Evolutionary conservation across 345 rosid species (phyloP).

Genomic region (Citrus unshiu): DNA sequence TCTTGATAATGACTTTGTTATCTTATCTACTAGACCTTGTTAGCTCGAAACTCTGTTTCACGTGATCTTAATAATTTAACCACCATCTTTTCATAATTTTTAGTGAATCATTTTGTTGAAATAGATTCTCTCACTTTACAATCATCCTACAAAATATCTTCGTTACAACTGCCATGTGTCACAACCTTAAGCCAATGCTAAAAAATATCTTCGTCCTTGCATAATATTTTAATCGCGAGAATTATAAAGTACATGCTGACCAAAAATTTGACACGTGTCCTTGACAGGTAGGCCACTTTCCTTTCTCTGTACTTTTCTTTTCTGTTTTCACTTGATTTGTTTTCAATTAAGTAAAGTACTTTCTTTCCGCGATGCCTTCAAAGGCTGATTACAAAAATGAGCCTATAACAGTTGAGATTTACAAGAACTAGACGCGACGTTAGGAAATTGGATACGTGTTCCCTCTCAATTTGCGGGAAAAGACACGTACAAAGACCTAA

Average conservation of each 20-base stretch:
- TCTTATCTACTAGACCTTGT: background rate
- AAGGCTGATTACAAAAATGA: background rate
- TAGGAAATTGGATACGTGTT: background rate
- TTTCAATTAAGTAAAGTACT: background rate
- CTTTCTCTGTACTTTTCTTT: background rate
- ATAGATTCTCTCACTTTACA: background rate
- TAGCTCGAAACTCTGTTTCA: background rate
- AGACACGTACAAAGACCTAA: background rate
- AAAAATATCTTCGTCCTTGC: slow-evolving; percentile 18
- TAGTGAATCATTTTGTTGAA: background rate
- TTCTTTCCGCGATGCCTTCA: background rate
- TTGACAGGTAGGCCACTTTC: background rate
- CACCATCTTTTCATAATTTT: background rate
- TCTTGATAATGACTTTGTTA: background rate
- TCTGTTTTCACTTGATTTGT: background rate
- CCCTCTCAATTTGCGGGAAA: background rate
- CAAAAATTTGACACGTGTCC: background rate
- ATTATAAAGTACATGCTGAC: background rate
- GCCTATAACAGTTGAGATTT: background rate
- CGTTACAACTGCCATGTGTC: background rate
- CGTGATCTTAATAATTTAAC: background rate
- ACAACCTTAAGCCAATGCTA: background rate
- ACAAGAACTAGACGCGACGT: background rate
- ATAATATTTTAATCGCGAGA: background rate
- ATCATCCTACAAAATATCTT: slow-evolving; percentile 8